Evolutionary conservation across 1,139 yeast genomes (phyloP), one percentile per base, ranked within the genome.

Genomic region (Sugiyamaella pinicola): DNA sequence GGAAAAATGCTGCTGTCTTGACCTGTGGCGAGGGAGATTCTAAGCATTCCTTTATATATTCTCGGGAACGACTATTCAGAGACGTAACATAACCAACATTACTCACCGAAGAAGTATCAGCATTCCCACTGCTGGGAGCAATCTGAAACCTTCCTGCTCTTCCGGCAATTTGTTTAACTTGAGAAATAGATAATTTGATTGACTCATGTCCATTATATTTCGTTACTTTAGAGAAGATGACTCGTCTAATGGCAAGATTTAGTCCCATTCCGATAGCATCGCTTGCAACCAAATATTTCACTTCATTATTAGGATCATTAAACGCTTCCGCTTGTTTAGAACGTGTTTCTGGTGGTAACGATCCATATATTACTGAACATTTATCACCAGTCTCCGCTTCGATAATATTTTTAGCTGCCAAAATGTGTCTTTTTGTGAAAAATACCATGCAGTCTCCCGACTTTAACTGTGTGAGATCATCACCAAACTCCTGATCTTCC

Each of bases 261-360:
- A 93, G 76, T 0, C 99, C 99, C 98, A 93, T 93, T 1, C 99
- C 99, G 55, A 93, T 83, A 0, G 99, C 99, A 73, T 93, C 99
- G 0, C 97, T 87, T 0, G 99, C 98, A 3, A 93, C 88, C 44
- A 93, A 73, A 19, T 87, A 79, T 63, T 91, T 95, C 58, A 83
- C 85, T 43, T 80, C 79, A 2, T 95, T 95, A 19, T 68, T 72
- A 0, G 73, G 72, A 46, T 68, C 69, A 64, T 93, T 93, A 68
- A 93, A 93, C 40, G 81, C 75, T 31, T 75, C 71, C 0, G 98
- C 96, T 64, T 93, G 97, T 59, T 82, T 81, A 1, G 91, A 81
- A 60, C 99, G 78, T 0, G 95, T 89, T 69, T 93, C 99, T 0
- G 99, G 96, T 0, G 99, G 99, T 47, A 95, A 74, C 0, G 96